These are phyloP conservation scores for Cenchrus fungigraminus DNA, from an alignment of 176 grass and related monocot species.

Conservation along the genomic window DNA sequence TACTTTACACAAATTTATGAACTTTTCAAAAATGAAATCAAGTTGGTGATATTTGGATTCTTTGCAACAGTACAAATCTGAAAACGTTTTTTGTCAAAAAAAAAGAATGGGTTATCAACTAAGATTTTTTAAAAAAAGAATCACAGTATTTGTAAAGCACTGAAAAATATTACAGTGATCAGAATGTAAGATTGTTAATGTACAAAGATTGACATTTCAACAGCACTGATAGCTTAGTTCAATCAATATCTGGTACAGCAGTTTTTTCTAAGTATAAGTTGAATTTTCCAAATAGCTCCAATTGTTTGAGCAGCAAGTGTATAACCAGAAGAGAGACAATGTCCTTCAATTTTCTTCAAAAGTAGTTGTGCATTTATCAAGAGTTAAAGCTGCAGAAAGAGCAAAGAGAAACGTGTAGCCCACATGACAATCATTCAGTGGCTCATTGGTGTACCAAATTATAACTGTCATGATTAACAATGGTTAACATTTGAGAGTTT, in stretches of 20 bases:
- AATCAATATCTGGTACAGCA: not conserved
- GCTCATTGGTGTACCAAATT: not conserved
- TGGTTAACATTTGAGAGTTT: not conserved
- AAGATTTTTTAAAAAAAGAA: not conserved
- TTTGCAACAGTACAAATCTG: not conserved
- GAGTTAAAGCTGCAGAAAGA: conserved; percentile 12
- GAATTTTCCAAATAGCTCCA: conserved; percentile 14
- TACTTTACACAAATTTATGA: not conserved
- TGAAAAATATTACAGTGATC: not conserved
- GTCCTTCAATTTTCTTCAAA: not conserved
- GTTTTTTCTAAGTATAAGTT: not conserved
- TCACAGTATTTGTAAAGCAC: not conserved
- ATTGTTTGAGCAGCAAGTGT: not conserved
- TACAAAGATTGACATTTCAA: conserved; percentile 17
- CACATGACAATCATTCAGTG: conserved; percentile 18
- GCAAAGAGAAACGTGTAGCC: not conserved
- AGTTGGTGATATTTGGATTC: not conserved
- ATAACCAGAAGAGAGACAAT: conserved; percentile 1
- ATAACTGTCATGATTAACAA: conserved; percentile 7
- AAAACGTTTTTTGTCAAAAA: not conserved
- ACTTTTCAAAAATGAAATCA: conserved; percentile 5
- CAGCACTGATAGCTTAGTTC: not conserved
- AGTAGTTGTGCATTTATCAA: conserved; percentile 15
- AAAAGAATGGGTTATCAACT: not conserved
- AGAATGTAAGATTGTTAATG: conserved; percentile 1